Evolutionary conservation across 495 filamentous ascomycete species (phyloP).

Genomic region (Pyrenopolyporus hunteri): DNA sequence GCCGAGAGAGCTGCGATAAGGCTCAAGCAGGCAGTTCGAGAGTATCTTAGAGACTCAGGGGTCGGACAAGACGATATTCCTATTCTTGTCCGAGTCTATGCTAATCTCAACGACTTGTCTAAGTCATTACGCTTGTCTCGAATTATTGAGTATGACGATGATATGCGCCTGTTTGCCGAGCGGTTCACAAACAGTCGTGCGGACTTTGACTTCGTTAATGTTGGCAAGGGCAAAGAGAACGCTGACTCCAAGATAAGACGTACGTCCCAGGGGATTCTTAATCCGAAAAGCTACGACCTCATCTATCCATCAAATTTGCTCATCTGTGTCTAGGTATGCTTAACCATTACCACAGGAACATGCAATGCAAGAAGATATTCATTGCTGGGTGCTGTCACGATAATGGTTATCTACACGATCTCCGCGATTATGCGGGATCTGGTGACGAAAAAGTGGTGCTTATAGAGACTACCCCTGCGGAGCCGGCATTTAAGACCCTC

Average conservation of each 20-base stretch:
- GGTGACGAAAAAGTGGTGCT: slow-evolving; percentile 29
- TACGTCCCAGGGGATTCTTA: slow-evolving; percentile 9
- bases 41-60: slow-evolving; percentile 35
- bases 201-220: slow-evolving; percentile 45
- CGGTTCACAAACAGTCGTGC: slow-evolving; percentile 43
- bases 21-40: slow-evolving; percentile 41
- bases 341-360: slow-evolving; percentile 43
- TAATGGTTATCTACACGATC: slow-evolving; percentile 45
- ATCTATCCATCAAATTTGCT: background rate
- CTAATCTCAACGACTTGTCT: slow-evolving; percentile 43
- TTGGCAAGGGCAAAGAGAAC: slow-evolving; percentile 45
- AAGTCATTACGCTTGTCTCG: slow-evolving; percentile 41
- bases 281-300: background rate
- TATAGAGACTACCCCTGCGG: slow-evolving; percentile 43
- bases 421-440: slow-evolving; percentile 39
- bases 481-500: slow-evolving; percentile 39
- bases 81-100: slow-evolving; percentile 44
- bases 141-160: slow-evolving; percentile 39
- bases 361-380: slow-evolving; percentile 44
- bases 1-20: slow-evolving; percentile 41
- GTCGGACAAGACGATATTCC: slow-evolving; percentile 38
- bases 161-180: slow-evolving; percentile 40
- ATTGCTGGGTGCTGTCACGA: slow-evolving; percentile 42
- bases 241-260: slow-evolving; percentile 44
- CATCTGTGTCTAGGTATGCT: slow-evolving; percentile 34